Evolutionary conservation across 2,329 filamentous ascomycete genomes (phyloP).

Genomic region (Pseudogymnoascus sp.): DNA sequence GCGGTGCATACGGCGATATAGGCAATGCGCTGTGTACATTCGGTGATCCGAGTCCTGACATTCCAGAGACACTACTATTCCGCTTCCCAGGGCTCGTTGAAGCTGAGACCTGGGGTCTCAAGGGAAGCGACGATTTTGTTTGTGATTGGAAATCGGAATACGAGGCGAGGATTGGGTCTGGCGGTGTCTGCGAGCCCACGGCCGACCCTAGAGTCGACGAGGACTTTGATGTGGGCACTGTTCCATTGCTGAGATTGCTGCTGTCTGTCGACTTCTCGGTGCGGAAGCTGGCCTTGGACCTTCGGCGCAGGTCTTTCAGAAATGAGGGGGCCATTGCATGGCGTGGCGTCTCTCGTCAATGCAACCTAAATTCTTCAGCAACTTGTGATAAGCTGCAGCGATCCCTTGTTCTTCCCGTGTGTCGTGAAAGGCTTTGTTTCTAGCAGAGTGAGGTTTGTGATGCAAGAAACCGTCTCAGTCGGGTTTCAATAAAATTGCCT

Average conservation of each 20-base stretch:
- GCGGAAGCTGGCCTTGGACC: slow-evolving; percentile 68
- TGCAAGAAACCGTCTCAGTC: not conserved
- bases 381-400: not conserved
- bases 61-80: slow-evolving; percentile 51
- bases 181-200: slow-evolving; percentile 65
- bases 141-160: slow-evolving; percentile 58
- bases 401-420: not conserved
- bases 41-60: slow-evolving; percentile 55
- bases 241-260: slow-evolving; percentile 53
- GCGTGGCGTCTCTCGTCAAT: not conserved
- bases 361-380: slow-evolving; percentile 2
- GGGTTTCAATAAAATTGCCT: not conserved
- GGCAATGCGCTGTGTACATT: slow-evolving; percentile 35
- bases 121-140: slow-evolving; percentile 37
- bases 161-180: slow-evolving; percentile 64
- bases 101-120: slow-evolving; percentile 26
- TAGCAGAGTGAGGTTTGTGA: not conserved
- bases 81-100: slow-evolving; percentile 45
- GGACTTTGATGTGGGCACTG: slow-evolving; percentile 56
- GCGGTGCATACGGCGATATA: slow-evolving; percentile 73
- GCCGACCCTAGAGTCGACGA: slow-evolving; percentile 56
- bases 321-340: slow-evolving; percentile 55
- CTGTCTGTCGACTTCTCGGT: slow-evolving; percentile 57
- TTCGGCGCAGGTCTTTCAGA: slow-evolving; percentile 69
- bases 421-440: not conserved